Base-by-base conservation (phyloP, 2,329 filamentous ascomycete species). In the Corynespora cassiicola region DNA sequence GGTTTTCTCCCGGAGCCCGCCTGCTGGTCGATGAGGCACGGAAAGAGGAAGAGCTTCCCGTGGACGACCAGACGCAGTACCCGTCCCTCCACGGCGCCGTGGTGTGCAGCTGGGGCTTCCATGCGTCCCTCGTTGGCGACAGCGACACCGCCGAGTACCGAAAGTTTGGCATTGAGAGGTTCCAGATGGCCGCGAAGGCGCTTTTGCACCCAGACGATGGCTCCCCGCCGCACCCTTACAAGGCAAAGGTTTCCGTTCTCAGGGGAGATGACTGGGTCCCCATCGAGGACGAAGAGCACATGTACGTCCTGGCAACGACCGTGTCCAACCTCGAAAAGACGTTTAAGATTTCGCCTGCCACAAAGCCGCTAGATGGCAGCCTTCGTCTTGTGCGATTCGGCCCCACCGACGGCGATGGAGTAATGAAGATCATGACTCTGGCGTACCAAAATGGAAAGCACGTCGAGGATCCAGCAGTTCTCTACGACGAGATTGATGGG, bases 31-130 rank as follows among this genome's bases (percentile, higher is more conserved):
- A 75, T 38, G 71, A 76, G 61, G 71, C 61, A 14, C 69, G 68
- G 8, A 66, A 74, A 21, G 74, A 77, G 37, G 61, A 63, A 24
- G 45, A 52, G 6, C 51, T 69, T 4, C 50, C 66, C 2, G 42
- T 36, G 10, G 50, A 54, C 18, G 15, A 45, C 1, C 35, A 39
- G 18, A 54, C 31, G 39, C 62, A 52, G 4, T 56, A 45, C 1
- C 63, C 64, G 1, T 54, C 54, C 1, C 56, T 79, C 2, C 80
- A 87, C 56, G 91, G 90, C 17, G 87, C 86, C 16, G 89, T 96
- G 15, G 91, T 97, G 2, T 86, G 85, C 28, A 94, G 87, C 65
- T 95, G 95, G 79, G 92, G 88, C 14, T 83, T 97, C 58, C 92
- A 97, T 61, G 88, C 91, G 19, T 84, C 86, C 26, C 78, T 97